A percentile compares a stretch with the other conserved stretches of the same genome.
Evolutionary conservation across 2,329 filamentous ascomycete genomes (phyloP).

Genomic region (Chalaropsis ovoidea): DNA sequence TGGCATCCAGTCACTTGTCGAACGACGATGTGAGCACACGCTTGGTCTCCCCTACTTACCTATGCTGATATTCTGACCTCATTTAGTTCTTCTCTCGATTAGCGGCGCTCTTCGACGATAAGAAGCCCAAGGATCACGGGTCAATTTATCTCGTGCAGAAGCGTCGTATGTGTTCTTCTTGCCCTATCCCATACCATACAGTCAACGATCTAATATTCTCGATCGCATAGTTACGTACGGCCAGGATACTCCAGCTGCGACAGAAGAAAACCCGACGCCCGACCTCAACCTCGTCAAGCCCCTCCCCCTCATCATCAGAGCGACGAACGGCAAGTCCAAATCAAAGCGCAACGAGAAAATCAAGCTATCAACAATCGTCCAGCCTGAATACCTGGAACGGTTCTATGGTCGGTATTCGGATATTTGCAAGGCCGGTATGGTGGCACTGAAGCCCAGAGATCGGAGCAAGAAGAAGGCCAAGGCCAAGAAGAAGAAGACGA

Average conservation of each 20-base stretch:
- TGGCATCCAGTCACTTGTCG: slow-evolving; percentile 38
- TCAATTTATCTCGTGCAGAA: slow-evolving; percentile 69
- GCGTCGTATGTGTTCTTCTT: slow-evolving; percentile 45
- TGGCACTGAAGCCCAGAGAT: slow-evolving; percentile 82
- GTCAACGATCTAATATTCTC: not conserved
- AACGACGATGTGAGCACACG: slow-evolving; percentile 47
- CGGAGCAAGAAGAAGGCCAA: slow-evolving; percentile 76
- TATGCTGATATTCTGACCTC: not conserved
- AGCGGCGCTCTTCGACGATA: slow-evolving; percentile 53
- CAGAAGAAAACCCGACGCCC: slow-evolving; percentile 44
- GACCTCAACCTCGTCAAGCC: slow-evolving; percentile 51
- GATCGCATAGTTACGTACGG: slow-evolving; percentile 36
- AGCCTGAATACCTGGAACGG: slow-evolving; percentile 60
- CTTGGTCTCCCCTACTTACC: not conserved
- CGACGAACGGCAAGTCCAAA: slow-evolving; percentile 66
- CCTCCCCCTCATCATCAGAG: slow-evolving; percentile 68
- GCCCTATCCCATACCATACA: too few relatives aligned
- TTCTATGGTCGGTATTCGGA: slow-evolving; percentile 87
- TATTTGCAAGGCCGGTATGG: slow-evolving; percentile 81
- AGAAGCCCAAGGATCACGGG: slow-evolving; percentile 60
- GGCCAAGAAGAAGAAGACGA: slow-evolving; percentile 58
- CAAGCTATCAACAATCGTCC: slow-evolving; percentile 76
- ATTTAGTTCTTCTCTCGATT: slow-evolving; percentile 20
- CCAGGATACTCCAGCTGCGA: slow-evolving; percentile 37
- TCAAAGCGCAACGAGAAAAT: slow-evolving; percentile 48